Conservation (phyloP, 768 basidiomycete species). For the Tricholoma hemisulphureum region DNA sequence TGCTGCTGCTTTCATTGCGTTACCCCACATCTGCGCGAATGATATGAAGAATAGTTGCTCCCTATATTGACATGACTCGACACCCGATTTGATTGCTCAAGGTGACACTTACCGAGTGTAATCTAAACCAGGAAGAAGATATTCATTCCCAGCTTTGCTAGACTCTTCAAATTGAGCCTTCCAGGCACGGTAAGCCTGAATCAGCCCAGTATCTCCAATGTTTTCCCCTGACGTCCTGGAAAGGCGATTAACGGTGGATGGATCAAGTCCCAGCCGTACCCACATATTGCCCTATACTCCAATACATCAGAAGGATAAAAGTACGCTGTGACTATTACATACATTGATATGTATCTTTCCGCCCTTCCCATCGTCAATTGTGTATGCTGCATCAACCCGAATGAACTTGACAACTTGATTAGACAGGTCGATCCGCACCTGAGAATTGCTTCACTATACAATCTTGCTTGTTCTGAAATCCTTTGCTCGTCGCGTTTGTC, state of each 20-base stretch:
- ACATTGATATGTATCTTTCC: conserved; percentile 84
- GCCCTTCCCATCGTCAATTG: conserved; percentile 82
- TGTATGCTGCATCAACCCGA: conserved; percentile 56
- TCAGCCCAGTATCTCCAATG: conserved; percentile 81
- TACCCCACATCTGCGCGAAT: conserved; percentile 86
- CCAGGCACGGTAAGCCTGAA: conserved; percentile 93
- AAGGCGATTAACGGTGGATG: background rate
- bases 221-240: conserved; percentile 86
- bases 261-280: conserved; percentile 19
- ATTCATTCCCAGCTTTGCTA: conserved; percentile 57
- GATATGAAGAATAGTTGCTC: conserved; percentile 96
- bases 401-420: conserved; percentile 5
- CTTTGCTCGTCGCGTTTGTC: conserved; percentile 82
- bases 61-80: conserved; percentile 34
- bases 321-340: conserved; percentile 13
- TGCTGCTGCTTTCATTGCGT: conserved; percentile 73
- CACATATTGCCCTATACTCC: conserved; percentile 68
- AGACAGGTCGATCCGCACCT: conserved; percentile 37
- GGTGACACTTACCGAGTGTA: conserved; percentile 56
- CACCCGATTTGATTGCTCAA: background rate
- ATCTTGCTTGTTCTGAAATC: conserved; percentile 77
- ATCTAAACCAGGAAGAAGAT: conserved; percentile 76
- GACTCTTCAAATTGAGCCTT: conserved; percentile 69
- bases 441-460: conserved; percentile 93
- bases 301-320: background rate